Evolutionary conservation across 2,329 filamentous ascomycete species (phyloP), one percentile per base, ranked within the genome.

Genomic region (Alternaria infectoria): DNA sequence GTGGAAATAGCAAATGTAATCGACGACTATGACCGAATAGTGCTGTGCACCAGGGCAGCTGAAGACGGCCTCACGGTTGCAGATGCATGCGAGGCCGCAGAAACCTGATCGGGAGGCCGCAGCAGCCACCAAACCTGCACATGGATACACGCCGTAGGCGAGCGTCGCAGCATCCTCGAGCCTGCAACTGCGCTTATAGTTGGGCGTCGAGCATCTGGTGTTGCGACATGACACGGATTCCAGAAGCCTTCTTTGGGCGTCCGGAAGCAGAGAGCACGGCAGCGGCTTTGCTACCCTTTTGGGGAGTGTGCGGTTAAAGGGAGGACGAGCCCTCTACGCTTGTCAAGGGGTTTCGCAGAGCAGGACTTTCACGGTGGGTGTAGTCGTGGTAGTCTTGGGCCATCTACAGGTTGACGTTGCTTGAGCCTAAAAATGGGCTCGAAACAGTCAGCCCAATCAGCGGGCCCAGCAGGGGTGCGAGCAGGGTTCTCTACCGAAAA

Each of bases 351-450:
- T 70, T 67, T 70, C 67, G 70, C 63, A 69, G 60, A 70, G 61
- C 62, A 59, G 62, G 59, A 67, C 65, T 64, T 70, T 66, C 60
- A 68, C 66, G 67, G 74, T 74, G 74, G 75, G 73, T 70, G 72
- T 73, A 65, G 73, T 71, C 64, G 75, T 57, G 56, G 73, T 66
- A 26, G 75, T 71, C 75, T 78, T 78, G 76, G 75, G 67, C 57
- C 65, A 62, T 74, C 71, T 70, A 79, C 76, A 79, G 78, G 78
- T 74, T 69, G 74, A 74, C 72, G 75, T 77, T 77, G 73, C 63
- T 76, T 74, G 74, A 67, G 69, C 67, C 76, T 77, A 79, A 76
- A 77, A 72, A 77, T 77, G 74, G 73, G 74, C 73, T 62, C 56
- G 63, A 74, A 69, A 72, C 59, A 67, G 47, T 61, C 68, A 54